Evolutionary conservation across 257 asterid genomes (phyloP).

Genomic region (Fraxinus pennsylvanica): DNA sequence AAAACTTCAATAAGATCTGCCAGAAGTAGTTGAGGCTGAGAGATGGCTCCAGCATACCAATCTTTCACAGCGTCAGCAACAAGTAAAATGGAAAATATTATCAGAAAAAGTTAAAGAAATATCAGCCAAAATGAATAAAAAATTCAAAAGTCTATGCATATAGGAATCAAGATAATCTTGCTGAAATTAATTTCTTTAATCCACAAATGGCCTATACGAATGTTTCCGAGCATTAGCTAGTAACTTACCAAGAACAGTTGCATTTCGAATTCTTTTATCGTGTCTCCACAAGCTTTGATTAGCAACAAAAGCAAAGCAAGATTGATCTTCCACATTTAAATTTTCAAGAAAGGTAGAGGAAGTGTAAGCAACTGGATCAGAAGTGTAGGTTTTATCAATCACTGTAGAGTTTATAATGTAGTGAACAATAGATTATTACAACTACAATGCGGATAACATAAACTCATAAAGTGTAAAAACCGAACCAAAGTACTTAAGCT

Average conservation of each 20-base stretch:
- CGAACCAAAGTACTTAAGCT: no score
- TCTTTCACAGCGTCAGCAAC: conserved; percentile 39
- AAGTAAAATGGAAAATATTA: background rate
- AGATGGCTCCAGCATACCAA: conserved; percentile 89
- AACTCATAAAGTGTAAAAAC: no score
- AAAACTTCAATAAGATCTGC: conserved; percentile 79
- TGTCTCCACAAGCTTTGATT: conserved; percentile 89
- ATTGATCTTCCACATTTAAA: conserved; percentile 62
- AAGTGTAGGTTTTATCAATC: conserved; percentile 69
- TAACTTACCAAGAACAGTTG: conserved; percentile 56
- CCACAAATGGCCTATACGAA: background rate
- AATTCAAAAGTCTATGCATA: background rate
- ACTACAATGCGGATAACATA: no score
- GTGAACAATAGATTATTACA: no score
- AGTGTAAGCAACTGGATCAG: conserved; percentile 56
- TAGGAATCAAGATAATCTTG: background rate
- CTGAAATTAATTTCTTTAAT: no score
- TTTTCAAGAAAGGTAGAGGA: conserved; percentile 65
- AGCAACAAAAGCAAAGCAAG: conserved; percentile 76
- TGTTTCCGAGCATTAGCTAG: background rate
- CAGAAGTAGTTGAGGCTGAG: conserved; percentile 85
- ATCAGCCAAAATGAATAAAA: background rate
- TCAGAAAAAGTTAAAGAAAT: background rate
- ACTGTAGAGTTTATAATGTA: conserved; percentile 61
- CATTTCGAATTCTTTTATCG: conserved; percentile 70